Base-by-base conservation (phyloP, 2,329 filamentous ascomycete species). In the Trichoderma arundinaceum region DNA sequence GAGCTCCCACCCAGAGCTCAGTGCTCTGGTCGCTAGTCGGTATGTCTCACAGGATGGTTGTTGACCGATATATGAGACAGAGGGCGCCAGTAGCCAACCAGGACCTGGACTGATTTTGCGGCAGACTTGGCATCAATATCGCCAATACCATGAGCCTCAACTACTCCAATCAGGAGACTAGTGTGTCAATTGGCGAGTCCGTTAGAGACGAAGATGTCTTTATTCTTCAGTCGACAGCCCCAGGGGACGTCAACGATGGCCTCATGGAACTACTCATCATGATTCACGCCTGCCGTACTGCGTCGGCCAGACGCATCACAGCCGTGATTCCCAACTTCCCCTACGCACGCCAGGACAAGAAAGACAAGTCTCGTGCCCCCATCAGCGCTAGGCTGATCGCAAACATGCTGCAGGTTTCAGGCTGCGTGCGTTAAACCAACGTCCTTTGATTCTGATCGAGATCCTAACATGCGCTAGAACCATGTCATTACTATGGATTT, bases 181-280 rank as follows among this genome's bases (percentile, higher is more conserved):
- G 90, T 71, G 93, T 98, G 66, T 97, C 93, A 19, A 96, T 97
- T 73, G 94, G 94, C 76, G 94, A 98, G 82, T 96, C 92, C 69
- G 94, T 98, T 64, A 87, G 94, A 79, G 94, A 98, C 77, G 94
- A 98, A 84, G 94, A 98, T 87, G 94, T 97, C 75, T 98, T 97
- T 82, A 96, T 98, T 73, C 84, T 98, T 67, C 94, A 98, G 80
- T 97, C 94, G 28, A 97, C 95, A 54, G 90, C 92, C 46, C 94
- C 94, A 1, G 94, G 94, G 77, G 94, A 97, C 76, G 96, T 98
- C 82, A 99, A 99, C 80, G 94, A 98, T 77, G 93, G 93, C 57
- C 86, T 99, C 67, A 98, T 99, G 94, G 94, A 99, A 80, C 87
- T 98, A 43, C 86, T 98, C 71, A 97, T 98, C 80, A 97, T 97